Evolutionary conservation across 345 rosid species (phyloP).

Genomic region (Rhodamnia rubescens): DNA sequence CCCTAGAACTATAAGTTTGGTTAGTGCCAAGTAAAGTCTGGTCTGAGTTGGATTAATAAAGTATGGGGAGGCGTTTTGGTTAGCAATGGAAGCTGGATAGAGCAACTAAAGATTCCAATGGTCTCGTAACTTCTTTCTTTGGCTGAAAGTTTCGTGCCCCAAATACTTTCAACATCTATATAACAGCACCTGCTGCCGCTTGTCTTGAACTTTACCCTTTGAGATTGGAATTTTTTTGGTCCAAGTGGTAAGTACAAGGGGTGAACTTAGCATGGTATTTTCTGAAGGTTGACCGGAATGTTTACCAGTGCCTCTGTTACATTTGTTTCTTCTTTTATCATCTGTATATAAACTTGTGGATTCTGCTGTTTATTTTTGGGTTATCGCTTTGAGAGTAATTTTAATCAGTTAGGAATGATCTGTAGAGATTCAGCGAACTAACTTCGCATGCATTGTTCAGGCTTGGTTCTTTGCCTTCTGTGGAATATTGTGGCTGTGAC

Average conservation of each 20-base stretch:
- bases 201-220: neutral
- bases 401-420: neutral
- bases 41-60: neutral
- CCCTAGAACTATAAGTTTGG: neutral
- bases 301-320: neutral
- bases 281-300: neutral
- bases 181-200: neutral
- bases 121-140: neutral
- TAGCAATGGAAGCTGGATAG: neutral
- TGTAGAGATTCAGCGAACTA: neutral
- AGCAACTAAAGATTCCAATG: neutral
- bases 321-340: neutral
- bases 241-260: neutral
- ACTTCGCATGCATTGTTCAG: conserved; percentile 24
- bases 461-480: conserved; percentile 58
- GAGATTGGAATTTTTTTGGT: neutral
- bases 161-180: neutral
- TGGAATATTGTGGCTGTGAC: conserved; percentile 93
- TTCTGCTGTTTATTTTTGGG: neutral
- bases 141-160: neutral
- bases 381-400: neutral
- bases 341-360: neutral
- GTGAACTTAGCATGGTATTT: neutral
- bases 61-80: neutral
- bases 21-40: neutral